phyloP scores from a whole-genome alignment of 2,329 filamentous ascomycete genomes.

The Epichloe coenophiala region DNA sequence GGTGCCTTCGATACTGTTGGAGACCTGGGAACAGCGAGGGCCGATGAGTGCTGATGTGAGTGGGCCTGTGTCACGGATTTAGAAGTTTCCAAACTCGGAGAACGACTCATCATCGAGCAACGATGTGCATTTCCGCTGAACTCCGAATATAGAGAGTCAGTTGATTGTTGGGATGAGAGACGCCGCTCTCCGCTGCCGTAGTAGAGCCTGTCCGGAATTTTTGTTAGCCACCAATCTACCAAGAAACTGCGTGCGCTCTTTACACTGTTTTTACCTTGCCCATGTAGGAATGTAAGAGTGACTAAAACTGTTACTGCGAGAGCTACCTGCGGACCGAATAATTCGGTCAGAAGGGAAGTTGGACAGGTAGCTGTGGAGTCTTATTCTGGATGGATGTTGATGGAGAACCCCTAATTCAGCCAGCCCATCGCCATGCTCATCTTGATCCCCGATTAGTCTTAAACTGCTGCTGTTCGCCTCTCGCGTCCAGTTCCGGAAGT shows the following conservation, averaged over 20 bases:
- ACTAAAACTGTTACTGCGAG: conserved; percentile 32
- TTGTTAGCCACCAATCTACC: background rate
- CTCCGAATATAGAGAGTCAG: conserved; percentile 33
- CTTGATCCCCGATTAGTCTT: conserved; percentile 40
- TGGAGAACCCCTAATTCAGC: conserved; percentile 43
- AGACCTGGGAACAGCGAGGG: conserved; percentile 28
- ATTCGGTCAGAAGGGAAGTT: conserved; percentile 36
- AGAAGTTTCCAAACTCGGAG: conserved; percentile 30
- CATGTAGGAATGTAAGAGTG: conserved; percentile 35
- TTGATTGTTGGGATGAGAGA: conserved; percentile 29
- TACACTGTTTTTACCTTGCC: conserved; percentile 30
- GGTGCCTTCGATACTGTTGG: background rate
- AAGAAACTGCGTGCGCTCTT: conserved; percentile 6
- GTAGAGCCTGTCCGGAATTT: conserved; percentile 39
- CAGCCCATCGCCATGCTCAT: conserved; percentile 51
- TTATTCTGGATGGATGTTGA: conserved; percentile 38
- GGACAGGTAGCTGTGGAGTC: conserved; percentile 37
- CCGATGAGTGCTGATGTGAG: conserved; percentile 31
- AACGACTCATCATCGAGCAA: conserved; percentile 32
- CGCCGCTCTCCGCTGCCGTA: conserved; percentile 53
- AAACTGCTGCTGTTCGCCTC: conserved; percentile 21
- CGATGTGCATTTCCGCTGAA: conserved; percentile 32
- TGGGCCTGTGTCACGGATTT: conserved; percentile 18
- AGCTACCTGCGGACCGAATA: conserved; percentile 38
- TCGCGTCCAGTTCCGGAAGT: conserved; percentile 24